phyloP scores from a whole-genome alignment of 1,139 yeast species.

The Kluyveromyces sp. region DNA sequence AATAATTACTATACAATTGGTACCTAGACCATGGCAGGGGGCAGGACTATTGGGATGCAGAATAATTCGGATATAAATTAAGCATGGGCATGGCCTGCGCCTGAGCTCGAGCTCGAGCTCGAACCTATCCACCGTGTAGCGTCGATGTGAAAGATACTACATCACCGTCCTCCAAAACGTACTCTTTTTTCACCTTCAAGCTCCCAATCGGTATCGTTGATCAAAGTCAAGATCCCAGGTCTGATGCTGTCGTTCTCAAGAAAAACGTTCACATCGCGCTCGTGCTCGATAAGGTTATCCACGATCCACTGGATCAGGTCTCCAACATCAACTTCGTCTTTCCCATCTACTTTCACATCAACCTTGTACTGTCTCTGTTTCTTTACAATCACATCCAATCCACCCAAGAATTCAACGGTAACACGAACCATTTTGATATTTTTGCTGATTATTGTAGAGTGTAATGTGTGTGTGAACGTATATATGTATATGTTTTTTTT shows the following conservation, averaged over 20 bases:
- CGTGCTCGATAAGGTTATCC: constrained; percentile 48
- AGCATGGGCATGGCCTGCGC: not conserved
- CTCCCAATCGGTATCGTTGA: constrained; percentile 97
- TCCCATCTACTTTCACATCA: constrained; percentile 25
- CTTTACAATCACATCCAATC: constrained; percentile 58
- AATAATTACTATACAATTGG: constrained; percentile 27
- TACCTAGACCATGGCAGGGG: constrained; percentile 64
- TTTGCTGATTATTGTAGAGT: no score
- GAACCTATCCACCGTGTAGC: constrained; percentile 75
- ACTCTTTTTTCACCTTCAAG: constrained; percentile 82
- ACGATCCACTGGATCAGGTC: constrained; percentile 53
- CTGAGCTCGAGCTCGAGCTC: not conserved
- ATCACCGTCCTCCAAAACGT: constrained; percentile 68
- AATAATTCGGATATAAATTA: constrained; percentile 38
- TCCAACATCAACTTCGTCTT: constrained; percentile 44
- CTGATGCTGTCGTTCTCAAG: constrained; percentile 73
- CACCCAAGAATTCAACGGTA: constrained; percentile 51
- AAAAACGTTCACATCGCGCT: constrained; percentile 64
- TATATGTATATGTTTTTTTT: no score
- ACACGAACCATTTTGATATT: constrained; percentile 22
- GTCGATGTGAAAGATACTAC: constrained; percentile 84
- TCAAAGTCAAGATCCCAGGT: constrained; percentile 85
- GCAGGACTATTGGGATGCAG: constrained; percentile 70
- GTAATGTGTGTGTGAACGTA: no score
- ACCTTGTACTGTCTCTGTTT: constrained; percentile 35